Evolutionary conservation across 208 protist genomes (phyloP).

Genomic region (Trichomonas gallinae): DNA sequence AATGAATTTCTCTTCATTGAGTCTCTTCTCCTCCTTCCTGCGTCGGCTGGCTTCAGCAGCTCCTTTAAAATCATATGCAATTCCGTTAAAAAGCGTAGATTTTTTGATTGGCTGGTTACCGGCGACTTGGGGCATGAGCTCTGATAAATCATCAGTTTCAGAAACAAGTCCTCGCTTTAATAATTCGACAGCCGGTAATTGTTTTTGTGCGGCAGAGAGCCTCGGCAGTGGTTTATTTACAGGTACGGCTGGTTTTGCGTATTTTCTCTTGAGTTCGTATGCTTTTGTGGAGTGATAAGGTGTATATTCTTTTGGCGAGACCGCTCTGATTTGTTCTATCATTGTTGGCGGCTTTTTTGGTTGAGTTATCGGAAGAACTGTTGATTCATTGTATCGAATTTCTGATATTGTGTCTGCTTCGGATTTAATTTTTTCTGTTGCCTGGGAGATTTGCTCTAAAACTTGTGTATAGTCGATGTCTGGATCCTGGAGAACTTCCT

Average conservation of each 20-base stretch:
- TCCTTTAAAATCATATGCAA: not conserved
- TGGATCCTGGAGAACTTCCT: not conserved
- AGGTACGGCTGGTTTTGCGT: not conserved
- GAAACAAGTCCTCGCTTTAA: not conserved
- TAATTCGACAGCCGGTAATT: not conserved
- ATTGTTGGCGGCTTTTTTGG: not conserved
- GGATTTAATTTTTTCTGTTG: not conserved
- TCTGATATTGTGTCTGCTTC: not conserved
- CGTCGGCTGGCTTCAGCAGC: not conserved
- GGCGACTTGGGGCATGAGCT: not conserved
- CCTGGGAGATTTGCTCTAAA: not conserved
- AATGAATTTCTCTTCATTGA: not conserved
- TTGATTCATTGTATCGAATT: not conserved
- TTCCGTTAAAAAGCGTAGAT: not conserved
- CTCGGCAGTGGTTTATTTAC: not conserved
- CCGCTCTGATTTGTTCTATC: not conserved
- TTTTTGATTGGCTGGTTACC: not conserved
- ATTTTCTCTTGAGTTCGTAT: not conserved
- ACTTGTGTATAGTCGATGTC: not conserved
- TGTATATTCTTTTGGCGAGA: not conserved
- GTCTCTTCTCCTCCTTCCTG: not conserved
- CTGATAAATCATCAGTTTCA: not conserved
- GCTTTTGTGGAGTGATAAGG: not conserved
- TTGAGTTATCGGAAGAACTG: not conserved
- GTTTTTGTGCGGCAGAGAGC: not conserved